These are phyloP conservation scores for Xylaria telfairii DNA, from an alignment of 495 filamentous ascomycete genomes.

Conservation along the genomic window DNA sequence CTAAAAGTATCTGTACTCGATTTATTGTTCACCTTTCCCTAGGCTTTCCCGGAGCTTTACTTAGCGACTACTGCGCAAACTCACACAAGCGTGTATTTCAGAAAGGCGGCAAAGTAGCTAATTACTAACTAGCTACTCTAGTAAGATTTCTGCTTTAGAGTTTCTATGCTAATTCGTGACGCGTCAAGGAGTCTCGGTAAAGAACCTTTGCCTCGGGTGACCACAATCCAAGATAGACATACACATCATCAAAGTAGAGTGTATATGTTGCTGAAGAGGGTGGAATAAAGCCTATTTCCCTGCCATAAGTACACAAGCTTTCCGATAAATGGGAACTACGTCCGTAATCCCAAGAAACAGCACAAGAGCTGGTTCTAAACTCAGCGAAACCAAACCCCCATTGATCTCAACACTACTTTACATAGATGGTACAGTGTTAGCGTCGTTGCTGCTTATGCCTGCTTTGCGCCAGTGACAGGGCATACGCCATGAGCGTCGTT, in stretches of 20 bases:
- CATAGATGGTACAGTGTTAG: neutral
- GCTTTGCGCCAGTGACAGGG: slow-evolving; percentile 47
- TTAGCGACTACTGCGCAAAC: neutral
- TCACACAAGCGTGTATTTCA: neutral
- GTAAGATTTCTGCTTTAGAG: too few species aligned
- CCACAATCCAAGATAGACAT: neutral
- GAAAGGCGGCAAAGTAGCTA: neutral
- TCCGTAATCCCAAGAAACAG: neutral
- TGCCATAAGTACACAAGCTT: neutral
- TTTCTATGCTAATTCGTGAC: neutral
- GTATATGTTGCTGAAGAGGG: neutral
- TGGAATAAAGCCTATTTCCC: neutral
- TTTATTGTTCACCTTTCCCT: neutral
- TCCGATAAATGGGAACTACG: neutral
- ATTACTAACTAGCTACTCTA: neutral
- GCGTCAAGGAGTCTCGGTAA: neutral
- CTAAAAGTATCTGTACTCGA: neutral
- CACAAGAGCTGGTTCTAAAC: neutral
- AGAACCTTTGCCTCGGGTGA: neutral
- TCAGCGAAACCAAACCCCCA: neutral
- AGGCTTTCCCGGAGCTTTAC: neutral
- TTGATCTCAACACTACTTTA: neutral
- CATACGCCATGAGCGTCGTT: slow-evolving; percentile 44
- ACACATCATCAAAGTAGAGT: neutral
- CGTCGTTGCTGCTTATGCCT: slow-evolving; percentile 11